Evolutionary conservation across 805 yeast species (phyloP).

Genomic region (Wickerhamiella domercqiae): DNA sequence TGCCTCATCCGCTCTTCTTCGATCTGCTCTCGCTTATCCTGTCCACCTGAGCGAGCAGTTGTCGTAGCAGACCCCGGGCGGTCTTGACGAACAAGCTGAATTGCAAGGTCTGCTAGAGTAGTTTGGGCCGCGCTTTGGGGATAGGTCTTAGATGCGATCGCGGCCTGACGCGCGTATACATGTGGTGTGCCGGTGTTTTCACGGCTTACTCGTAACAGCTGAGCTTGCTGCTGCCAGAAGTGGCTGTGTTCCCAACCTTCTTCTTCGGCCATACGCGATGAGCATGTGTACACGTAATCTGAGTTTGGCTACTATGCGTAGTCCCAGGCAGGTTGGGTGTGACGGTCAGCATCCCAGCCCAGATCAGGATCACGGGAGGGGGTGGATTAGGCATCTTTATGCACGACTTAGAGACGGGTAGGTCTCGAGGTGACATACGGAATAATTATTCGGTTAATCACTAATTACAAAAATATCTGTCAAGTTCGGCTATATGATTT

Average conservation of each 20-base stretch:
- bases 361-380: too few species aligned
- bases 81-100: conserved; percentile 24
- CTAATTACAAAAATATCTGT: too few species aligned
- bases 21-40: conserved; percentile 23
- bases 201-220: conserved; percentile 56
- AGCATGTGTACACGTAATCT: too few species aligned
- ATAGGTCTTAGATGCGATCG: conserved; percentile 32
- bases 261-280: not conserved
- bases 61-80: conserved; percentile 8
- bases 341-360: too few species aligned
- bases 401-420: too few species aligned
- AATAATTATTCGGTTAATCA: too few species aligned
- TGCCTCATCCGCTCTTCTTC: conserved; percentile 28
- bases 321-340: too few species aligned
- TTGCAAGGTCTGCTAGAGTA: conserved; percentile 26
- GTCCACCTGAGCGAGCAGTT: conserved; percentile 2
- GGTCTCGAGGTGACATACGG: too few species aligned
- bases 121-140: conserved; percentile 10
- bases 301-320: too few species aligned
- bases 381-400: too few species aligned
- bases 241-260: conserved; percentile 12
- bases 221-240: conserved; percentile 69
- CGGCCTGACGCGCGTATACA: conserved; percentile 72
- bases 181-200: conserved; percentile 48
- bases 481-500: too few species aligned